Conservation (phyloP, 2,329 filamentous ascomycete species). For the Hawksworthiomyces lignivorus region DNA sequence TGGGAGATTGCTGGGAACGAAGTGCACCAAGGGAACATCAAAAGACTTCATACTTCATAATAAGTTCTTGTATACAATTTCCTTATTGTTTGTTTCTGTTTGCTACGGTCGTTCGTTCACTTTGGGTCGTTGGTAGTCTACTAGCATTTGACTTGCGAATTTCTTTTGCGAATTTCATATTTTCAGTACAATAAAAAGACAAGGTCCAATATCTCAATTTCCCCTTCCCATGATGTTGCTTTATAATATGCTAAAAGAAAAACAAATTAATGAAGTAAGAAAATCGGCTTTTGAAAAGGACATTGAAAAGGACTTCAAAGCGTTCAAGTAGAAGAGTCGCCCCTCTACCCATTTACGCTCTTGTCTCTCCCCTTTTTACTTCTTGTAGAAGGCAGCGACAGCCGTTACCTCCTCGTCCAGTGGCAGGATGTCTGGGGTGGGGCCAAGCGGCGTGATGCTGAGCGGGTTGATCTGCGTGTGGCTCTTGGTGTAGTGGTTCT, state of each 20-base stretch:
- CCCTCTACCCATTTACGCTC: too few species aligned
- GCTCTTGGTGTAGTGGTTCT: slow-evolving; percentile 60
- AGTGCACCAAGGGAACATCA: neutral
- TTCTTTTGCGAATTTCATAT: too few species aligned
- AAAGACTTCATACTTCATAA: neutral
- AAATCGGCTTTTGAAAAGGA: too few species aligned
- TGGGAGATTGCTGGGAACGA: slow-evolving; percentile 1
- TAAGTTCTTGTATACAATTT: slow-evolving; percentile 3
- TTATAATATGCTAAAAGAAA: too few species aligned
- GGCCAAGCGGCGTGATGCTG: slow-evolving; percentile 76
- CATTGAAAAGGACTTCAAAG: too few species aligned
- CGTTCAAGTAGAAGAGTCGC: too few species aligned
- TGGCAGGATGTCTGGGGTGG: slow-evolving; percentile 71
- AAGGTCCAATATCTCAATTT: too few species aligned
- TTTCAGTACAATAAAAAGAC: too few species aligned
- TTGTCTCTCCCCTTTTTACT: neutral
- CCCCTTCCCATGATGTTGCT: too few species aligned
- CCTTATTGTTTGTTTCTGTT: neutral
- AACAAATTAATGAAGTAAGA: too few species aligned
- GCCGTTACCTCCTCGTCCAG: slow-evolving; percentile 70
- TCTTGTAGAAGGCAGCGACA: slow-evolving; percentile 23
- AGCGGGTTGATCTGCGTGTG: slow-evolving; percentile 60
- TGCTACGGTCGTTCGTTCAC: neutral
- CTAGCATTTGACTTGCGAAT: neutral
- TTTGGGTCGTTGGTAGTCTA: neutral